Evolutionary conservation across 2,329 filamentous ascomycete genomes (phyloP), one percentile per base, ranked within the genome.

Genomic region (Clonostachys byssicola): DNA sequence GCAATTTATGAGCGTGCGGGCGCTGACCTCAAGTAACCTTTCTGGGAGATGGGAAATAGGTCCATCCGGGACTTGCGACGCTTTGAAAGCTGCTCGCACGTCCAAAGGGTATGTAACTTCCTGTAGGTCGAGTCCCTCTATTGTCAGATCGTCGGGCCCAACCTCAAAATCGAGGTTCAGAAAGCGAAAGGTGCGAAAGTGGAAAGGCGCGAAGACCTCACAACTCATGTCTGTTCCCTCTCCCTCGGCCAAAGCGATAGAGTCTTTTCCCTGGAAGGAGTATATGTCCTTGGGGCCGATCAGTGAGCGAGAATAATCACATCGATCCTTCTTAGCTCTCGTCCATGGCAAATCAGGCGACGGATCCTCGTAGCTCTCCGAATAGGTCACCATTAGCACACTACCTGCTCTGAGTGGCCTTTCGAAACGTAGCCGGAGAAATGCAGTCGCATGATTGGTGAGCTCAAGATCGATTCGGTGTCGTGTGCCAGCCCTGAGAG

Each of bases 271-370:
- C 13, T 62, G 52, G 6, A 70, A 43, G 1, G 43, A 51, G 0
- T 60, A 56, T 6, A 63, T 60, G 42, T 71, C 68, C 39, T 57
- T 62, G 1, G 67, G 67, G 0, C 68, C 68, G 9, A 70, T 55
- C 5, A 68, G 52, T 35, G 62, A 54, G 0, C 62, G 60, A 3
- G 41, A 43, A 3, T 59, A 53, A 49, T 71, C 62, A 2, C 65
- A 47, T 5, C 68, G 61, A 47, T 71, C 57, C 1, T 50, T 55
- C 45, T 72, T 72, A 9, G 54, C 54, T 2, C 69, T 60, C 38
- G 70, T 63, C 48, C 65, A 71, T 1, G 69, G 69, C 39, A 66
- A 65, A 5, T 57, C 56, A 2, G 57, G 58, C 6, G 69, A 62
- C 41, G 59, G 50, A 13, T 53, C 52, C 44, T 65, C 63, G 45